These are phyloP conservation scores for Pseudoneurospora amorphoporcata DNA, from an alignment of 495 filamentous ascomycete species.

Conservation along the genomic window DNA sequence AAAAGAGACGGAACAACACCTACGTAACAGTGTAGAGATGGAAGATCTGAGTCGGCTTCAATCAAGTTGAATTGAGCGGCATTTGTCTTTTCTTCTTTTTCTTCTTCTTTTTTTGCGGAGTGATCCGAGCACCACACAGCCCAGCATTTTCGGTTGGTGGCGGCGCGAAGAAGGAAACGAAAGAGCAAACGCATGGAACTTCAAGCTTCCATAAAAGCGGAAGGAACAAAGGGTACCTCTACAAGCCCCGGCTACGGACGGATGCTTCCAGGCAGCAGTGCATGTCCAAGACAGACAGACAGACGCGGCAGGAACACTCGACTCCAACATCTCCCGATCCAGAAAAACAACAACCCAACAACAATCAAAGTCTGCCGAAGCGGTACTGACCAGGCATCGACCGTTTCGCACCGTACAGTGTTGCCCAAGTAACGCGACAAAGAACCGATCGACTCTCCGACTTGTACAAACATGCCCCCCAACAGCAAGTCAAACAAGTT, in stretches of 20 bases:
- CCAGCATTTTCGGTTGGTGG: not conserved
- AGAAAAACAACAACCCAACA: not conserved
- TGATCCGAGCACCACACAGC: not conserved
- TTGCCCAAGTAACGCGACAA: not conserved
- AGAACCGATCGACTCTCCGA: not conserved
- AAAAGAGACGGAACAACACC: not conserved
- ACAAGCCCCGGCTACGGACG: not conserved
- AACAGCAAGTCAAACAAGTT: not conserved
- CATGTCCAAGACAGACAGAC: not conserved
- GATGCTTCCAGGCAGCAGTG: not conserved
- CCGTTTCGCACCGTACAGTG: not conserved
- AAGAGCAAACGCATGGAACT: not conserved
- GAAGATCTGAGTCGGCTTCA: not conserved
- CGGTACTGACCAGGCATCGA: not conserved
- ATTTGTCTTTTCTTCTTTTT: not conserved
- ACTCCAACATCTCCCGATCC: not conserved
- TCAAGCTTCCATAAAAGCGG: not conserved
- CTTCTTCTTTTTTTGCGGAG: not conserved
- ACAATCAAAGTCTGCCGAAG: not conserved
- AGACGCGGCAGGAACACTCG: not conserved
- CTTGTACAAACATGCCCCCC: not conserved
- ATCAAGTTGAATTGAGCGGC: not conserved
- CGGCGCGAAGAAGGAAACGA: not conserved
- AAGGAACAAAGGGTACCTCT: not conserved
- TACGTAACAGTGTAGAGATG: not conserved